phyloP scores from a whole-genome alignment of 78 protist genomes.

The Cavenderia fasciculata region DNA sequence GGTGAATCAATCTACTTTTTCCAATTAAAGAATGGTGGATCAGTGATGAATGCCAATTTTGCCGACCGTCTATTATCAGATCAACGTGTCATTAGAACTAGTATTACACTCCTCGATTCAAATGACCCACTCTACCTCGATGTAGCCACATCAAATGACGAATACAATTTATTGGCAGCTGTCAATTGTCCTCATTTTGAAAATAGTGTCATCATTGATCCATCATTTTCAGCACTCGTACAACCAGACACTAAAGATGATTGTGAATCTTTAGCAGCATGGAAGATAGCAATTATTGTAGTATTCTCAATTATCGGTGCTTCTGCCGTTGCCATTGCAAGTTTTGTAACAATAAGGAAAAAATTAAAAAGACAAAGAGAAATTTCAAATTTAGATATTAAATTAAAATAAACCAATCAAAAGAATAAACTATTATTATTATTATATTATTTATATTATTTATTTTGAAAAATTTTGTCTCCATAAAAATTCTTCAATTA shows the following conservation, averaged over 20 bases:
- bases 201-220: conserved; percentile 4
- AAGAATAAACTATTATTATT: no score
- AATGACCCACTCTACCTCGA: conserved; percentile 20
- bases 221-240: conserved; percentile 1
- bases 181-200: neutral
- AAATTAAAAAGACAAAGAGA: no score
- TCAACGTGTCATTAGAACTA: neutral
- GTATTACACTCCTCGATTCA: neutral
- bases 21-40: conserved; percentile 28
- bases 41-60: conserved; percentile 24
- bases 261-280: no score
- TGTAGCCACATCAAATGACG: neutral
- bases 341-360: neutral
- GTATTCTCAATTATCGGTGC: neutral
- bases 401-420: no score
- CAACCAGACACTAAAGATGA: neutral
- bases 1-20: no score
- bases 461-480: conserved; percentile 73
- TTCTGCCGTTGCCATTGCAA: neutral
- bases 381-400: no score
- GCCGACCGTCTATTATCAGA: conserved; percentile 35
- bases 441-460: no score
- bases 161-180: conserved; percentile 1
- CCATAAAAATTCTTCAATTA: conserved; percentile 37
- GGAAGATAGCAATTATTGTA: no score